Evolutionary conservation across 768 basidiomycete species (phyloP).

Genomic region (Lactarius pseudohatsudake): DNA sequence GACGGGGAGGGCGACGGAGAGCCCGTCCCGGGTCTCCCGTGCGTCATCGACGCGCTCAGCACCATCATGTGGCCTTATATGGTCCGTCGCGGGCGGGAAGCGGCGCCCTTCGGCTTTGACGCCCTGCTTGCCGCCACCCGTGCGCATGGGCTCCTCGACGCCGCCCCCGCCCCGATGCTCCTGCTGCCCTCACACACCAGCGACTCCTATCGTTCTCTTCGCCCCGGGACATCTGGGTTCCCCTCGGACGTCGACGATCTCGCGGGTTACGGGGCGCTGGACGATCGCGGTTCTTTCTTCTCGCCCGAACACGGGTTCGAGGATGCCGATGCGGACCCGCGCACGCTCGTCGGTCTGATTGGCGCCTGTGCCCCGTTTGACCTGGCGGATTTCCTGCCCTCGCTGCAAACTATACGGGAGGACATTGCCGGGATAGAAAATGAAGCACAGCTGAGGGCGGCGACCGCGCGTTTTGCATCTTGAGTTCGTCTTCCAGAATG

Average conservation of each 20-base stretch:
- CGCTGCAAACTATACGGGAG: constrained; percentile 18
- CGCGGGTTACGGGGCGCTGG: constrained; percentile 25
- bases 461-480: constrained; percentile 22
- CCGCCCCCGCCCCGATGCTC: constrained; percentile 26
- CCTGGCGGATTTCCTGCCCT: constrained; percentile 18
- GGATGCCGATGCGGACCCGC: background rate
- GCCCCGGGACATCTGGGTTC: constrained; percentile 54
- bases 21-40: constrained; percentile 48
- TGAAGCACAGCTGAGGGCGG: constrained; percentile 22
- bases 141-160: constrained; percentile 17
- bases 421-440: constrained; percentile 24
- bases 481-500: constrained; percentile 19
- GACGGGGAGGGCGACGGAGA: constrained; percentile 4
- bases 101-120: constrained; percentile 31
- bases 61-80: constrained; percentile 87
- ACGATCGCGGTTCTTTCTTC: constrained; percentile 17
- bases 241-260: constrained; percentile 39
- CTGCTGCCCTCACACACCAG: constrained; percentile 34
- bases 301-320: background rate
- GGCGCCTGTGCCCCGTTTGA: constrained; percentile 18
- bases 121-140: constrained; percentile 11
- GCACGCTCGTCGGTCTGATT: background rate
- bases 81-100: constrained; percentile 40
- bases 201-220: constrained; percentile 50
- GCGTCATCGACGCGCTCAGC: constrained; percentile 40